These are phyloP conservation scores for Ettlia oleoabundans DNA, from an alignment of 139 green algal genomes.

Conservation along the genomic window DNA sequence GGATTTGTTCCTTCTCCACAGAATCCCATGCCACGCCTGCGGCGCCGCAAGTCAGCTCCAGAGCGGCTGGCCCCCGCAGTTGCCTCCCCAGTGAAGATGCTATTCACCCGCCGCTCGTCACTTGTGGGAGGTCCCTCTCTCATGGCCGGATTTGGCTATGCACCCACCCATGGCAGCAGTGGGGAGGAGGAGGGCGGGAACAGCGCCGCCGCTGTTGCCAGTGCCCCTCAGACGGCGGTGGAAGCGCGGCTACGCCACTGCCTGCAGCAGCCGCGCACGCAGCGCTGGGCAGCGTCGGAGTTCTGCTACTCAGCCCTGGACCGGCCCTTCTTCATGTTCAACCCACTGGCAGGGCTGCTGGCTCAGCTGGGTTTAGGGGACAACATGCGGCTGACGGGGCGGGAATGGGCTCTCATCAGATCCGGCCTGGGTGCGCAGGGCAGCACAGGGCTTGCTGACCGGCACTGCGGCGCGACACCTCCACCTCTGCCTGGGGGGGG, in stretches of 20 bases:
- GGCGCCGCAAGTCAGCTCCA: slow-evolving; percentile 57
- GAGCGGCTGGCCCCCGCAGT: slow-evolving; percentile 45
- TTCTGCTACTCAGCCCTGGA: slow-evolving; percentile 81
- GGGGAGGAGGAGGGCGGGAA: background rate
- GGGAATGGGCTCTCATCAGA: slow-evolving; percentile 67
- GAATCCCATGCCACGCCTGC: slow-evolving; percentile 39
- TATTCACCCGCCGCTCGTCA: slow-evolving; percentile 42
- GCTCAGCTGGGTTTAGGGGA: slow-evolving; percentile 42
- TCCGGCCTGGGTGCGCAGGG: slow-evolving; percentile 40
- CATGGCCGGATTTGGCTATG: background rate
- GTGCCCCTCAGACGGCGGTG: background rate
- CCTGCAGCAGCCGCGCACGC: slow-evolving; percentile 46
- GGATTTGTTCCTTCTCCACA: slow-evolving; percentile 29
- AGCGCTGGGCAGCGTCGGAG: slow-evolving; percentile 52
- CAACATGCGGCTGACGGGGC: slow-evolving; percentile 46
- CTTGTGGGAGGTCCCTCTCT: slow-evolving; percentile 17
- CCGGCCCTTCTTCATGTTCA: slow-evolving; percentile 72
- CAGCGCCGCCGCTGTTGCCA: background rate
- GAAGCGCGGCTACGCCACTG: slow-evolving; percentile 68
- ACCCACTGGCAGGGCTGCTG: slow-evolving; percentile 57
- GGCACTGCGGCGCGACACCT: no score
- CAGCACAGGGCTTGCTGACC: no score
- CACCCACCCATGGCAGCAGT: no score
- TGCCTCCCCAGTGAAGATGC: slow-evolving; percentile 50
- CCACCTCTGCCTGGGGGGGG: no score